Evolutionary conservation across 2,329 filamentous ascomycete genomes (phyloP).

Genomic region (Botrytis fabae): DNA sequence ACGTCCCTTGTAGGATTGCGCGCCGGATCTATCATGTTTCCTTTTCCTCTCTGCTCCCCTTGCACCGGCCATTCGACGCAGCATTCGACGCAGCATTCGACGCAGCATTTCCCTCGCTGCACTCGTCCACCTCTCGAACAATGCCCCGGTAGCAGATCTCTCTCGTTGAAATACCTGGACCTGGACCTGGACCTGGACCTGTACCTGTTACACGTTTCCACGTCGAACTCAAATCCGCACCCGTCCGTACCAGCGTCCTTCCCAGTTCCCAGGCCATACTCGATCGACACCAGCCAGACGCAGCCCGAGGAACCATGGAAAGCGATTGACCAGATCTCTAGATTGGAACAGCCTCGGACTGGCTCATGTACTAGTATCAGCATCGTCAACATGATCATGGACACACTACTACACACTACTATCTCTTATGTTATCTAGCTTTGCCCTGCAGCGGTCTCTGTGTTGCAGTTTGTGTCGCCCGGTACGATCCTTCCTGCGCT

Average conservation of each 20-base stretch:
- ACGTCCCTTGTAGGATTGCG: background rate
- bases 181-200: background rate
- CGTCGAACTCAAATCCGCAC: background rate
- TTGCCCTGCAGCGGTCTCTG: background rate
- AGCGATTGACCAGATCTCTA: background rate
- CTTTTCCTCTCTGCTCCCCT: background rate
- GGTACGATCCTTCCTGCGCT: background rate
- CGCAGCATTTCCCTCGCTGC: background rate
- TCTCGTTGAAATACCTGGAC: background rate
- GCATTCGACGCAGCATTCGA: background rate
- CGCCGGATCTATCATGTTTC: background rate
- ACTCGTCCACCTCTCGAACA: background rate
- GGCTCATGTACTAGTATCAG: background rate
- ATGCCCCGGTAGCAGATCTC: background rate
- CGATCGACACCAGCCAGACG: background rate
- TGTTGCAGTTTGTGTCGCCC: background rate
- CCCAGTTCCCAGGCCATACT: background rate
- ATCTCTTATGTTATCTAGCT: background rate
- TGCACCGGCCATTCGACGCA: background rate
- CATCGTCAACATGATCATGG: no score
- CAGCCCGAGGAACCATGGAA: background rate
- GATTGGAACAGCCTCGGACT: background rate
- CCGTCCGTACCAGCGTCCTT: background rate
- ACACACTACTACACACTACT: background rate
- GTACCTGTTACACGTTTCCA: background rate